These are phyloP conservation scores for Monilinia aucupariae DNA, from an alignment of 2,329 filamentous ascomycete genomes.

Conservation along the genomic window DNA sequence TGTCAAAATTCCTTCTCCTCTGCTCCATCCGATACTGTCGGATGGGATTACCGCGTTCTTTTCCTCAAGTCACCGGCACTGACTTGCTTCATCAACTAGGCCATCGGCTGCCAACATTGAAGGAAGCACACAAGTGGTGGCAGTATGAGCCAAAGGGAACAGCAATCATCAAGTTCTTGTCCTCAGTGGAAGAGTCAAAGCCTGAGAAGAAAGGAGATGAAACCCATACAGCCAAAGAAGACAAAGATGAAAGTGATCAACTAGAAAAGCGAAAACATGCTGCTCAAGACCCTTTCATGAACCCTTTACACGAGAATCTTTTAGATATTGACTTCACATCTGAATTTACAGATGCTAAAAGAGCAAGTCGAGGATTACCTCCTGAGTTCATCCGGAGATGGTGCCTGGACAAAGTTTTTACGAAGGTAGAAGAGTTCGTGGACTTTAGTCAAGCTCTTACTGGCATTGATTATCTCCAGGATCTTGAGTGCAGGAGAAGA, in stretches of 20 bases:
- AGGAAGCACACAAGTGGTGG: conserved; percentile 29
- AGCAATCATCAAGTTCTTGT: conserved; percentile 25
- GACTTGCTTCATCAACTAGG: conserved; percentile 18
- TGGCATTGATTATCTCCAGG: conserved; percentile 30
- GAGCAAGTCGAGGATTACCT: conserved; percentile 21
- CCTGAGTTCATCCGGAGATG: conserved; percentile 20
- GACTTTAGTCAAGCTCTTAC: conserved; percentile 27
- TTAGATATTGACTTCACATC: conserved; percentile 20
- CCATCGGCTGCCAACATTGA: conserved; percentile 25
- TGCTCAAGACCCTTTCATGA: conserved; percentile 22
- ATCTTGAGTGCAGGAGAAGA: conserved; percentile 28
- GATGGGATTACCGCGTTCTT: no score
- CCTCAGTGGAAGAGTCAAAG: conserved; percentile 20
- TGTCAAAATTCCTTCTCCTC: neutral
- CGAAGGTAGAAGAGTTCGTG: conserved; percentile 22
- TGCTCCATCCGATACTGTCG: neutral
- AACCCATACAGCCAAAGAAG: neutral
- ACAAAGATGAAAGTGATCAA: neutral
- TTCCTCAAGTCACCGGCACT: neutral
- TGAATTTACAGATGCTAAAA: neutral
- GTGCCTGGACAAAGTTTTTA: conserved; percentile 24
- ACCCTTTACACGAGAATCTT: conserved; percentile 20
- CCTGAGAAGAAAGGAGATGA: conserved; percentile 9
- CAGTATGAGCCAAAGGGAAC: conserved; percentile 25
- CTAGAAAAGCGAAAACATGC: conserved; percentile 3